Percentiles rank a stretch among this genome's conserved stretches.
These are phyloP conservation scores for Penicillium maclennaniae DNA, from an alignment of 495 filamentous ascomycete species.

Conservation along the genomic window DNA sequence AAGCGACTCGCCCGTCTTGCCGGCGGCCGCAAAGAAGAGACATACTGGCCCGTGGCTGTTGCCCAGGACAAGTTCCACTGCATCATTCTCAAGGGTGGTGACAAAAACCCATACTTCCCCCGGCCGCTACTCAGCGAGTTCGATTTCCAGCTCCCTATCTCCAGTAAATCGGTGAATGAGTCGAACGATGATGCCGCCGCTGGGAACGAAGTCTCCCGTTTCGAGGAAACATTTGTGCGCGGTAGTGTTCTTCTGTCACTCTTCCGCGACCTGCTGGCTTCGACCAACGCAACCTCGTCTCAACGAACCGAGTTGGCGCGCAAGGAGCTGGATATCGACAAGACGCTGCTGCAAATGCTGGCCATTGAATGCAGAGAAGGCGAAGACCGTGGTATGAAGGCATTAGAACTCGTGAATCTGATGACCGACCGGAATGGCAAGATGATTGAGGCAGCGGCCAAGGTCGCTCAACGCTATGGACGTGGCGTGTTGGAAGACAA, in stretches of 20 bases:
- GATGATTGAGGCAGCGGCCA: conserved; percentile 81
- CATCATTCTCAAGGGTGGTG: conserved; percentile 95
- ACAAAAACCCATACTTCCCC: conserved; percentile 92
- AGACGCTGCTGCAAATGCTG: conserved; percentile 82
- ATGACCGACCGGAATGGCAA: conserved; percentile 74
- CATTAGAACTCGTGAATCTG: conserved; percentile 76
- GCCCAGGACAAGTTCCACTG: conserved; percentile 93
- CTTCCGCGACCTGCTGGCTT: conserved; percentile 62
- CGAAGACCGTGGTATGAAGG: conserved; percentile 90
- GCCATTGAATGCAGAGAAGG: conserved; percentile 86
- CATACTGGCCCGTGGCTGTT: conserved; percentile 93
- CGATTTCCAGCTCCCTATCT: conserved; percentile 81
- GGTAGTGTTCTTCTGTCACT: conserved; percentile 65
- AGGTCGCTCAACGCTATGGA: conserved; percentile 77
- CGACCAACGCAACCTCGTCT: conserved; percentile 51
- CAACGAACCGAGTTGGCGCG: conserved; percentile 67
- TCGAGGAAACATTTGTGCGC: conserved; percentile 81
- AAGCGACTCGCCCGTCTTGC: conserved; percentile 74
- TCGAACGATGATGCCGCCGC: conserved; percentile 35
- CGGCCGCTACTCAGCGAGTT: conserved; percentile 90
- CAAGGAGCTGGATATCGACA: conserved; percentile 78
- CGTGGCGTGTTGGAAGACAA: conserved; percentile 76
- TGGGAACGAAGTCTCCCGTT: conserved; percentile 38
- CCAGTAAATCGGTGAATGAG: conserved; percentile 42
- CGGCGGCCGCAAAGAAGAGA: conserved; percentile 78